Base-by-base conservation (phyloP, 805 yeast species). In the Kuraishia capsulata region DNA sequence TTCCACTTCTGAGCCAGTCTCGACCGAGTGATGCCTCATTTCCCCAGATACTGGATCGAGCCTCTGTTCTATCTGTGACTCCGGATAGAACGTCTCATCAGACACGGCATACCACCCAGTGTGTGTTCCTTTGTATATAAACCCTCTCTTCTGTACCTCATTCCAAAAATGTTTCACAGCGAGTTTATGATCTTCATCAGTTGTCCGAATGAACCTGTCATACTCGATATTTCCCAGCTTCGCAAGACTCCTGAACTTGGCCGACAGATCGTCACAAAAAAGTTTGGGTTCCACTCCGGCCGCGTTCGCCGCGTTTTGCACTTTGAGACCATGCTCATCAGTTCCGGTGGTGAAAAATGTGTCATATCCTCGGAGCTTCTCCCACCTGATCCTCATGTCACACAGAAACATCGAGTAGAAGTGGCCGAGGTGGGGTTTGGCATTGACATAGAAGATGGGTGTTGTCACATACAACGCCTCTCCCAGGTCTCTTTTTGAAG, bases 371-470 rank as follows among this genome's bases (percentile, higher is more conserved):
- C 59, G 55, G 25, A 81, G 59, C 14, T 50, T 49, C 28, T 72
- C 73, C 95, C 95, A 90, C 45, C 96, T 66, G 43, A 69, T 73
- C 37, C 80, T 66, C 1, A 80, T 80, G 59, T 92, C 98, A 36
- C 89, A 78, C 33, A 92, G 59, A 1, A 87, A 65, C 84, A 88
- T 83, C 4, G 96, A 76, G 56, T 92, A 88, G 30, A 87, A 65
- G 56, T 92, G 98, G 3, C 98, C 98, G 39, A 92, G 57, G 60
- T 92, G 98, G 2, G 98, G 98, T 37, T 73, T 71, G 8, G 97
- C 97, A 65, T 92, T 92, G 40, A 94, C 97, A 58, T 92, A 92
- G 59, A 89, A 92, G 20, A 92, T 92, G 0, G 98, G 98, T 0
- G 97, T 82, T 1, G 97, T 87, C 13, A 82, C 65, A 47, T 77